Base-by-base conservation (phyloP, 371 early-diverging fungal species). In the Capillidium rhysosporum region DNA sequence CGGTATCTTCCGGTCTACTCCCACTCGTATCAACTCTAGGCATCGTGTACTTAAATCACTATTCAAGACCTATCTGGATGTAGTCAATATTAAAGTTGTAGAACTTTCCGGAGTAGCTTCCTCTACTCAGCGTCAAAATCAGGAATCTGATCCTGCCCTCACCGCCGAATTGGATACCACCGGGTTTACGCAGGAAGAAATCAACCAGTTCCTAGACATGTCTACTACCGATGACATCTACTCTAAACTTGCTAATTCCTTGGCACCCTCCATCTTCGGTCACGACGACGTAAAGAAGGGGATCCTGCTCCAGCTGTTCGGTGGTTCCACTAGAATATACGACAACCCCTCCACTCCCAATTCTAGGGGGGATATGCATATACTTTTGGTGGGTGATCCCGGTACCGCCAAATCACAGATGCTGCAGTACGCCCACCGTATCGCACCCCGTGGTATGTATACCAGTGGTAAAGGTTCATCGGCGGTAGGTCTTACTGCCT, bases 321-420 rank as follows among this genome's bases (percentile, higher is more conserved):
- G 99, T 56, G 99, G 98, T n/a, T 77, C 84, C 38, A 77, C 89
- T 64, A 86, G 88, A 64, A 59, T 64, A 24, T 75, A 78, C 58
- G 69, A 70, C 56, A 77, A 79, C 49, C 69, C 85, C 45, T 16
- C 62, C 80, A 29, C 79, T 93, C 14, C 72, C 77, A 58, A 59
- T 73, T 71, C 69, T 61, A 77, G 95, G 59, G 96, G 95, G 3
- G 98, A 99, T 60, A 94, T 98, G 61, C 95, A 99, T 63, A 79
- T 99, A 20, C 71, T 98, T 44, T 65, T 99, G 51, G 94, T 98
- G 2, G 99, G 99, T 61, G 99, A 99, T 67, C 99, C 99, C 14
- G 99, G 99, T 69, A 94, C 98, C 45, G 81, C 89, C 61, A 99
- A 99, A 73, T 93, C 94, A 23, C 99, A 99, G 69, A 64, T 99